Percentiles rank a stretch among this genome's conserved stretches.
These are phyloP conservation scores for Blastobotrys arbuscula DNA, from an alignment of 1,139 yeast species.

Conservation along the genomic window DNA sequence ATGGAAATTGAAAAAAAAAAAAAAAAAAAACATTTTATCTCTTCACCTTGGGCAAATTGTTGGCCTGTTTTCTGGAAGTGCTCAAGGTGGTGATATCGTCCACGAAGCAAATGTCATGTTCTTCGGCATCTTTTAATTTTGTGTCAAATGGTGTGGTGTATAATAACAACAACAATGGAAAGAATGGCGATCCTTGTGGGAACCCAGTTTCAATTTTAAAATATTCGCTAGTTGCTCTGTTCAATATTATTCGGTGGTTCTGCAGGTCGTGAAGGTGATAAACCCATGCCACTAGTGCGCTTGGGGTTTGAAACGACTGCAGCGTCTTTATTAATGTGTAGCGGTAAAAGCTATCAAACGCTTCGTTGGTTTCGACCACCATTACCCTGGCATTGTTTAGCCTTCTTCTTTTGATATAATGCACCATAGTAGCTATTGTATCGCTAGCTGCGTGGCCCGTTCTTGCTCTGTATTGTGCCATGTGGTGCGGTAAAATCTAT, in stretches of 20 bases:
- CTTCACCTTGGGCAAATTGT: too few species aligned
- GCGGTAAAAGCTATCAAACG: constrained; percentile 17
- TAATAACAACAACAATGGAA: constrained; percentile 18
- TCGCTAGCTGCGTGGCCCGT: too few species aligned
- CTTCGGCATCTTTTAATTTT: constrained; percentile 9
- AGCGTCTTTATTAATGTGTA: constrained; percentile 12
- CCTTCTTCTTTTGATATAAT: too few species aligned
- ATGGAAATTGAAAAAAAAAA: too few species aligned
- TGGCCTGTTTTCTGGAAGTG: too few species aligned
- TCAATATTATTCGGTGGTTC: constrained; percentile 7
- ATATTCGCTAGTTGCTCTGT: neutral
- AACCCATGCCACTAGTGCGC: constrained; percentile 9
- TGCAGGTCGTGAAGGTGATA: constrained; percentile 9
- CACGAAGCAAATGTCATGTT: constrained; percentile 14
- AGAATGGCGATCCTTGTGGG: constrained; percentile 21
- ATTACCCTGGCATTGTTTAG: too few species aligned
- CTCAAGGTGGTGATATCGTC: constrained; percentile 20
- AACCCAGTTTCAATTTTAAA: constrained; percentile 13
- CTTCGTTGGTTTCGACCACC: too few species aligned
- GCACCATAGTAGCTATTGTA: too few species aligned
- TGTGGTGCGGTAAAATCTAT: too few species aligned
- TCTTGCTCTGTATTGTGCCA: too few species aligned
- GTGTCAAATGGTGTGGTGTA: constrained; percentile 17
- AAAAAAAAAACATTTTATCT: too few species aligned
- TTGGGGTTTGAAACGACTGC: constrained; percentile 9